phyloP scores from a whole-genome alignment of 2,329 filamentous ascomycete genomes.

The Apiospora arundinis region DNA sequence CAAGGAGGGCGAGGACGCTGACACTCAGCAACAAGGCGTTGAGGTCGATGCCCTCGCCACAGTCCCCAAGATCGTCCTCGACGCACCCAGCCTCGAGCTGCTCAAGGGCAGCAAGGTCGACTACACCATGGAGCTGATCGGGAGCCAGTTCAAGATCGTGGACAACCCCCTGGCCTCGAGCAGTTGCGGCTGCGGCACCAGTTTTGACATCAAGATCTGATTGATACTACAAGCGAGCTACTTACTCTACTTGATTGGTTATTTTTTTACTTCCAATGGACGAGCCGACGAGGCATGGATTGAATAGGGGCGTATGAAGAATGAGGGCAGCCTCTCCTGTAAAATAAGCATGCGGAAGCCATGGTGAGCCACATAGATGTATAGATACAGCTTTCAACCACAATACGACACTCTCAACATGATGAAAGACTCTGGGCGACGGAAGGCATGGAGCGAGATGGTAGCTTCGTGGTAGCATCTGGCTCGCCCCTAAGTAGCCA shows the following conservation, averaged over 20 bases:
- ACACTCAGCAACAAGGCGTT: no score
- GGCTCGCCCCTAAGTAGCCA: neutral
- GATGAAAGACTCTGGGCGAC: neutral
- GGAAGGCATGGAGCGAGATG: neutral
- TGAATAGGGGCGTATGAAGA: neutral
- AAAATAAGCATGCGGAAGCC: neutral
- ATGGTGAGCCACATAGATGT: neutral
- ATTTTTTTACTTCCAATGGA: neutral
- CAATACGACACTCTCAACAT: neutral
- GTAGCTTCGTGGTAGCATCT: neutral
- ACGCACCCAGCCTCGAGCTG: conserved; percentile 84
- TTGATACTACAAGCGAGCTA: conserved; percentile 40
- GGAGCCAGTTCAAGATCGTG: conserved; percentile 93
- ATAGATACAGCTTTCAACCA: neutral
- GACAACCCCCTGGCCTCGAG: conserved; percentile 92
- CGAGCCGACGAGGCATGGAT: neutral
- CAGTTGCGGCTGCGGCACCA: conserved; percentile 96
- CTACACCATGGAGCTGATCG: conserved; percentile 86
- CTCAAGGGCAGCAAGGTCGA: conserved; percentile 94
- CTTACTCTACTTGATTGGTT: neutral
- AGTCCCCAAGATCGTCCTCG: conserved; percentile 82
- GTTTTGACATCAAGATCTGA: conserved; percentile 87
- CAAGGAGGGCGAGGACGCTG: conserved; percentile 42
- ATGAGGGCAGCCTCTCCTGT: neutral
- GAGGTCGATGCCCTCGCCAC: conserved; percentile 32